A percentile compares a stretch with the other conserved stretches of the same genome.
phyloP scores from a whole-genome alignment of 176 grass and related monocot genomes.

The Aegilops tauschii region DNA sequence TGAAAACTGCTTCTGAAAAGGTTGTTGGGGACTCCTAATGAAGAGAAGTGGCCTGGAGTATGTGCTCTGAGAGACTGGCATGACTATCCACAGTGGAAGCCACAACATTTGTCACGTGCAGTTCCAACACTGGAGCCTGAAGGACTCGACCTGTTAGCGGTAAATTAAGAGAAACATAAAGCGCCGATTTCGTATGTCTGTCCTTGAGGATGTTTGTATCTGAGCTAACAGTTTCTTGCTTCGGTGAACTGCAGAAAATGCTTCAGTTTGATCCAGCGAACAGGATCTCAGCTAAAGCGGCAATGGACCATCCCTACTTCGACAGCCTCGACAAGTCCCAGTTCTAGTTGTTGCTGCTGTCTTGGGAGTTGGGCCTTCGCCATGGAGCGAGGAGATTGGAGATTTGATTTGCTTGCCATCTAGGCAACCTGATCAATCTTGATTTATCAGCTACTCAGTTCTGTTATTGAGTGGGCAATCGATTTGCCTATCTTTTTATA shows the following conservation, averaged over 20 bases:
- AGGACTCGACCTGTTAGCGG: conserved; percentile 74
- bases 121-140: conserved; percentile 70
- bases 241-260: conserved; percentile 66
- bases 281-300: conserved; percentile 75
- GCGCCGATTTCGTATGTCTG: not conserved
- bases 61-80: conserved; percentile 81
- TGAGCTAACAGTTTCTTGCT: not conserved
- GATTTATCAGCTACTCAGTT: not conserved
- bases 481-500: not conserved
- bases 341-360: conserved; percentile 42
- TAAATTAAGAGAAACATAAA: conserved; percentile 31
- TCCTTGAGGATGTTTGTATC: not conserved
- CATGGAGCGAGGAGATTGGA: not conserved
- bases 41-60: conserved; percentile 89
- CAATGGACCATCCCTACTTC: conserved; percentile 87
- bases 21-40: conserved; percentile 83
- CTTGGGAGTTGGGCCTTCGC: not conserved
- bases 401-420: conserved; percentile 23
- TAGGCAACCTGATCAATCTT: conserved; percentile 30
- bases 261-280: conserved; percentile 63
- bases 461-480: not conserved
- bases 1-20: conserved; percentile 29
- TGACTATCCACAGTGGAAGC: conserved; percentile 79
- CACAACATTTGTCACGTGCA: conserved; percentile 53
- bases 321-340: conserved; percentile 82